Evolutionary conservation across 345 rosid genomes (phyloP).

Genomic region (Clarkia xantiana): DNA sequence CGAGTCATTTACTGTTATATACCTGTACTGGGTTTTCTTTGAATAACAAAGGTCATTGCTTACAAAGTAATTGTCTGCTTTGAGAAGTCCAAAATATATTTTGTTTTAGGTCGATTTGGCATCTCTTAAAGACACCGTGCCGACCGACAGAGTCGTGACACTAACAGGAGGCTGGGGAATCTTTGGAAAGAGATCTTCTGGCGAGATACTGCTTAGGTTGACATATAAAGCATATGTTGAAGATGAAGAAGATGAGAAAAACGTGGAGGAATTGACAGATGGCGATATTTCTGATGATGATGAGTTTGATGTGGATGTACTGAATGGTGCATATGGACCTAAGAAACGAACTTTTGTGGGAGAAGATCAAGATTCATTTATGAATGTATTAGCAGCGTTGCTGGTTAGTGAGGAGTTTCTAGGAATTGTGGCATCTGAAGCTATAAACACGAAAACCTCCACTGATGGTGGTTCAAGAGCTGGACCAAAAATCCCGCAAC

Average conservation of each 20-base stretch:
- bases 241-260: slow-evolving; percentile 84
- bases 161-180: slow-evolving; percentile 74
- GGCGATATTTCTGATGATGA: slow-evolving; percentile 48
- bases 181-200: slow-evolving; percentile 57
- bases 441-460: slow-evolving; percentile 34
- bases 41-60: too few relatives aligned
- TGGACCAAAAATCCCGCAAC: slow-evolving; percentile 21
- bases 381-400: slow-evolving; percentile 87
- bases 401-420: slow-evolving; percentile 92
- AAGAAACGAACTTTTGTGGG: slow-evolving; percentile 22
- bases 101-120: slow-evolving; percentile 59
- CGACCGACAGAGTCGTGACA: slow-evolving; percentile 63
- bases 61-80: too few relatives aligned
- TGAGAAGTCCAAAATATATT: too few relatives aligned
- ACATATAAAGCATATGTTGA: slow-evolving; percentile 95
- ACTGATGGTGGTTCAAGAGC: slow-evolving; percentile 23
- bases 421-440: slow-evolving; percentile 87
- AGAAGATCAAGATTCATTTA: slow-evolving; percentile 68
- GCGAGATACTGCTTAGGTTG: slow-evolving; percentile 78
- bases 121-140: slow-evolving; percentile 85
- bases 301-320: slow-evolving; percentile 63
- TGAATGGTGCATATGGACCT: slow-evolving; percentile 22
- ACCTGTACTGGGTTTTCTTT: too few relatives aligned
- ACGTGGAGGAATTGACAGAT: slow-evolving; percentile 24
- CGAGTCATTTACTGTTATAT: too few relatives aligned